Conservation (phyloP, 495 filamentous ascomycete species). For the Bathelium albidoporum region DNA sequence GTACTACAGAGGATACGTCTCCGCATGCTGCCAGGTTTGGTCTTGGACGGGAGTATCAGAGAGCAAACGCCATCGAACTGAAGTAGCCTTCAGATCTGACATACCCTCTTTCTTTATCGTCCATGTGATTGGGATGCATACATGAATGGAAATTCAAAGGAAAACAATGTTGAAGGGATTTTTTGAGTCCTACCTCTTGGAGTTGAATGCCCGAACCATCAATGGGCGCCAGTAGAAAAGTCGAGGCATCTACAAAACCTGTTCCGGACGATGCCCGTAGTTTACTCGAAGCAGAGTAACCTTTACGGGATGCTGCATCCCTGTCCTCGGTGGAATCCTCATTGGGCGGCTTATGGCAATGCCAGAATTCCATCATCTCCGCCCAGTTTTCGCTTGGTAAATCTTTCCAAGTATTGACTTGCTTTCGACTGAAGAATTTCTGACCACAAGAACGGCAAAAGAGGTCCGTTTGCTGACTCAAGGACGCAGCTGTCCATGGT, state of each 20-base stretch:
- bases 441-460: slow-evolving; percentile 52
- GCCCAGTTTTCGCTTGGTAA: slow-evolving; percentile 95
- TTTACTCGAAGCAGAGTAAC: slow-evolving; percentile 63
- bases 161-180: too few species aligned
- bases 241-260: slow-evolving; percentile 72
- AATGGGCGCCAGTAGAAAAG: slow-evolving; percentile 53
- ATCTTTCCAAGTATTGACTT: slow-evolving; percentile 70
- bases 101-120: slow-evolving; percentile 1
- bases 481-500: slow-evolving; percentile 64
- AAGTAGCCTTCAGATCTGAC: neutral
- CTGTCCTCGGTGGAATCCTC: slow-evolving; percentile 36
- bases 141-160: slow-evolving; percentile 14
- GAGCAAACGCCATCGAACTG: slow-evolving; percentile 3
- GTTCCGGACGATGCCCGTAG: slow-evolving; percentile 52
- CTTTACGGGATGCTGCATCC: slow-evolving; percentile 43
- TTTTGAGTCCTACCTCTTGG: neutral
- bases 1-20: neutral
- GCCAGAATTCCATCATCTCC: slow-evolving; percentile 99
- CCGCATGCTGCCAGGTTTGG: neutral
- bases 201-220: slow-evolving; percentile 55
- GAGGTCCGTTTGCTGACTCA: slow-evolving; percentile 46
- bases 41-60: slow-evolving; percentile 17
- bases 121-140: neutral
- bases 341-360: slow-evolving; percentile 74
- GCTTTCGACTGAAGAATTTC: slow-evolving; percentile 34